Evolutionary conservation across 208 protist species (phyloP).

Genomic region (Acanthamoeba healyi): DNA sequence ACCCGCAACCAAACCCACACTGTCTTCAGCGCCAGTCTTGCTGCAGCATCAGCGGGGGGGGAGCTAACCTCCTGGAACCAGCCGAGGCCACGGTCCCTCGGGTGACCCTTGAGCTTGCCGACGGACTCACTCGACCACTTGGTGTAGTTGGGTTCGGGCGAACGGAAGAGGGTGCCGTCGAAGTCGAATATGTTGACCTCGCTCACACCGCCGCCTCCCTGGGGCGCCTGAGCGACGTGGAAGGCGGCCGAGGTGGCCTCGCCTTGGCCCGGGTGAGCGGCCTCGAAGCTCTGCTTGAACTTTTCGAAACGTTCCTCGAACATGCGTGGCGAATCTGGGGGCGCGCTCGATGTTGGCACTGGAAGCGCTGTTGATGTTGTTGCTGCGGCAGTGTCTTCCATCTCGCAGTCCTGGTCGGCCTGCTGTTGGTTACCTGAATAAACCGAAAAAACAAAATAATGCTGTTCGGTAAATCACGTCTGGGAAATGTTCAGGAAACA

Average conservation of each 20-base stretch:
- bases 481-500: not conserved
- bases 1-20: no score
- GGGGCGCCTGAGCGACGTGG: not conserved
- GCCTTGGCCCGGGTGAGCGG: not conserved
- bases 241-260: not conserved
- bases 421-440: no score
- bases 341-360: not conserved
- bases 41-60: no score
- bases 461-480: not conserved
- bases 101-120: constrained; percentile 51
- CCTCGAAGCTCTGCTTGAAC: not conserved
- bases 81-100: constrained; percentile 46
- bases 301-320: not conserved
- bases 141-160: constrained; percentile 30
- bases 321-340: not conserved
- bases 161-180: constrained; percentile 64
- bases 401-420: not conserved
- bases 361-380: no score
- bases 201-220: not conserved
- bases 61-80: constrained; percentile 51
- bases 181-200: constrained; percentile 65
- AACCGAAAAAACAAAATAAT: not conserved
- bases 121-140: constrained; percentile 14
- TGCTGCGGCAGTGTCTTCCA: no score
- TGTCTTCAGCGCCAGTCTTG: no score